Percentiles rank a stretch among this genome's conserved stretches.
These are phyloP conservation scores for Nematocida parisii DNA, from an alignment of 371 early-diverging fungal genomes.

Conservation along the genomic window DNA sequence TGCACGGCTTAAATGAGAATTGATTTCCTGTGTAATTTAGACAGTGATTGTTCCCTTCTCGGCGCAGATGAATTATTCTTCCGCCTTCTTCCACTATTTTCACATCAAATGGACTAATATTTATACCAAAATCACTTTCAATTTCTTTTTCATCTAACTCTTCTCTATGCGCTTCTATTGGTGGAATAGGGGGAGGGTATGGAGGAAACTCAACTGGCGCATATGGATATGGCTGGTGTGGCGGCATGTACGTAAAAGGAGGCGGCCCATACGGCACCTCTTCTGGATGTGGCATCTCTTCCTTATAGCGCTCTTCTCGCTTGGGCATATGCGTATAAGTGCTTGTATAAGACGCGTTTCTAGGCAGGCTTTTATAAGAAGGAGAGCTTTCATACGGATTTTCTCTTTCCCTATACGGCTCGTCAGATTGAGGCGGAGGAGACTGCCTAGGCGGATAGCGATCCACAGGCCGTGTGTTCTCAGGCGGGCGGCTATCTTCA, in stretches of 20 bases:
- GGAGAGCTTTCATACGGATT: background rate
- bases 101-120: conserved; percentile 32
- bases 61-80: conserved; percentile 4
- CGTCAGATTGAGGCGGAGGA: background rate
- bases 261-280: background rate
- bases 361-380: background rate
- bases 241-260: background rate
- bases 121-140: conserved; percentile 7
- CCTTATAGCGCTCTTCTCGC: background rate
- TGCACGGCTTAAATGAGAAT: conserved; percentile 39
- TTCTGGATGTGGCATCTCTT: background rate
- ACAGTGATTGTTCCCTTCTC: conserved; percentile 35
- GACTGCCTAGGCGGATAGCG: background rate
- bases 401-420: background rate
- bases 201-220: background rate
- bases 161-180: background rate
- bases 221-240: background rate
- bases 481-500: background rate
- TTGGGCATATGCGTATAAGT: background rate
- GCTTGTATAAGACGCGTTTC: background rate
- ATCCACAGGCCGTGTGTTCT: background rate
- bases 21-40: conserved; percentile 15
- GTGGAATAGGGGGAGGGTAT: background rate
- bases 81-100: conserved; percentile 44
- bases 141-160: background rate